These are phyloP conservation scores for Aleurites moluccanus DNA, from an alignment of 441 rosid species.

Conservation along the genomic window DNA sequence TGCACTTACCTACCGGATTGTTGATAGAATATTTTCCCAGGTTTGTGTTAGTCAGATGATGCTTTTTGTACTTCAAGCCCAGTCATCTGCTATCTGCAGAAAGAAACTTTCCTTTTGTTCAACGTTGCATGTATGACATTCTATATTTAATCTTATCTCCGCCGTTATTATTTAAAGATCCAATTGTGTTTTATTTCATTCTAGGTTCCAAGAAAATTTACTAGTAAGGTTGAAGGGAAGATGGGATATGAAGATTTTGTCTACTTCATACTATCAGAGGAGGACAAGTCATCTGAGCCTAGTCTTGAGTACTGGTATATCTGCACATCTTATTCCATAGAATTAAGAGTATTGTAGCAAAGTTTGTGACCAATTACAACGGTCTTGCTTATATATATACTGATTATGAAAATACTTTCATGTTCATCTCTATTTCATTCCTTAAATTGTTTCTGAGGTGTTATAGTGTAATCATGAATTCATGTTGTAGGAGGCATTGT, in stretches of 20 bases:
- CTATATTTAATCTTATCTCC: neutral
- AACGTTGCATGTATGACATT: constrained; percentile 10
- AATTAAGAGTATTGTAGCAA: constrained; percentile 1
- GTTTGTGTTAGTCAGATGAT: constrained; percentile 42
- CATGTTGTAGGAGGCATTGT: constrained; percentile 5
- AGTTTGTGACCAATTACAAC: constrained; percentile 9
- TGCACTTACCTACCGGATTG: constrained; percentile 97
- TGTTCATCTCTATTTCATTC: neutral
- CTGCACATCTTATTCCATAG: constrained; percentile 14
- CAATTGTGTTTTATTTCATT: constrained; percentile 22
- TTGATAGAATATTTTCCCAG: constrained; percentile 97
- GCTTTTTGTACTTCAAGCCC: neutral
- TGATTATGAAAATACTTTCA: neutral
- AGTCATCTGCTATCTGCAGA: constrained; percentile 9
- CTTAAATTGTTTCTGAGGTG: constrained; percentile 4
- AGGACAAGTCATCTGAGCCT: constrained; percentile 95
- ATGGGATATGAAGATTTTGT: constrained; percentile 99
- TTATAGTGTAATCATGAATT: neutral
- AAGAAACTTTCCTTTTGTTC: constrained; percentile 14
- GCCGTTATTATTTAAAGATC: neutral
- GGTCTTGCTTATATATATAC: neutral
- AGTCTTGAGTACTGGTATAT: constrained; percentile 92
- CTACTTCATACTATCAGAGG: constrained; percentile 94
- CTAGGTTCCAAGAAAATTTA: constrained; percentile 90
- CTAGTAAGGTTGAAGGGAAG: constrained; percentile 87